These are phyloP conservation scores for Musa balbisiana DNA, from an alignment of 202 grass and related monocot genomes.

Conservation along the genomic window DNA sequence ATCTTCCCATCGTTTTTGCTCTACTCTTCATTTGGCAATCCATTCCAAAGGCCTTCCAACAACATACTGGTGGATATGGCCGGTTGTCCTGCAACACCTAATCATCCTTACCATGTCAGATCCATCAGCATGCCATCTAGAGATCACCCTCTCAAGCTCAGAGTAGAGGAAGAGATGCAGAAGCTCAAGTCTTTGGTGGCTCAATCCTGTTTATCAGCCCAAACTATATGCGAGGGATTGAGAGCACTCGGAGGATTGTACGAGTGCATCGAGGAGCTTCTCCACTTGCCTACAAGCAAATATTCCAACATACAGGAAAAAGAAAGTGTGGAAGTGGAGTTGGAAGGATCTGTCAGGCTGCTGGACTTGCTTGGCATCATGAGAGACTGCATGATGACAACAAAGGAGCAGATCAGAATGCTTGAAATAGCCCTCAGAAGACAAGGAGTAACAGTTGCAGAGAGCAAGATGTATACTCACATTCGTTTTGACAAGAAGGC, in stretches of 20 bases:
- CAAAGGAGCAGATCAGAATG: slow-evolving; percentile 32
- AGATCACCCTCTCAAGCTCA: slow-evolving; percentile 14
- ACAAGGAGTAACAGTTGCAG: neutral
- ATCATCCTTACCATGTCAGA: slow-evolving; percentile 29
- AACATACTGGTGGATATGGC: too few species aligned
- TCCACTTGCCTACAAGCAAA: slow-evolving; percentile 31
- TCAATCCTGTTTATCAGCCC: slow-evolving; percentile 10
- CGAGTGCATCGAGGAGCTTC: slow-evolving; percentile 33
- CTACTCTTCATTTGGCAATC: too few species aligned
- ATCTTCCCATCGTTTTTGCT: too few species aligned
- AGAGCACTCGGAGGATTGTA: slow-evolving; percentile 39
- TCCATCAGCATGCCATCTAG: slow-evolving; percentile 44
- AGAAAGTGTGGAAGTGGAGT: slow-evolving; percentile 42
- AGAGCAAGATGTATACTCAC: slow-evolving; percentile 27
- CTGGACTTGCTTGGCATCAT: slow-evolving; percentile 45
- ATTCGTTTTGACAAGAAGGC: slow-evolving; percentile 36
- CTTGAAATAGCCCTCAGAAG: slow-evolving; percentile 32
- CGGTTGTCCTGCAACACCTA: too few species aligned
- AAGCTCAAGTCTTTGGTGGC: slow-evolving; percentile 20
- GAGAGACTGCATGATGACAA: slow-evolving; percentile 31
- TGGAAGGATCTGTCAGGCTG: slow-evolving; percentile 48
- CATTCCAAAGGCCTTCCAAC: too few species aligned
- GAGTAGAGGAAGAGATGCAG: slow-evolving; percentile 18
- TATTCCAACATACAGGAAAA: slow-evolving; percentile 3
- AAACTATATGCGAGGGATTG: slow-evolving; percentile 26